phyloP scores from a whole-genome alignment of 345 rosid species.

The Gossypioides kirkii region DNA sequence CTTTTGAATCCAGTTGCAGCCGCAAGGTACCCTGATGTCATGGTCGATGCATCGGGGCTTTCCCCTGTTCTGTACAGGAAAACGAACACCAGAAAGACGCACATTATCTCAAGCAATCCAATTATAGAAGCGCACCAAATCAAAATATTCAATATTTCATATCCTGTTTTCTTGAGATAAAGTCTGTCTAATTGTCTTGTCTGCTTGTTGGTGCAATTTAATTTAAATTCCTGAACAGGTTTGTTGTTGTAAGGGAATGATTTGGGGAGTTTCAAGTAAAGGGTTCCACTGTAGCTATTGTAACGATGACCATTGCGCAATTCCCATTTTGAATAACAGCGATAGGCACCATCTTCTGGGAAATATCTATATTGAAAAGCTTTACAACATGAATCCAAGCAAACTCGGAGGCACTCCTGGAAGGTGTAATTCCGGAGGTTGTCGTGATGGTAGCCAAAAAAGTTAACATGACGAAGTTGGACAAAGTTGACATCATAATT shows the following conservation, averaged over 20 bases:
- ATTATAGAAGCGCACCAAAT: slow-evolving; percentile 25
- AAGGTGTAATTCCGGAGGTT: slow-evolving; percentile 12
- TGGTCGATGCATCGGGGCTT: neutral
- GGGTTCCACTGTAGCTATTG: neutral
- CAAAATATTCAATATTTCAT: slow-evolving; percentile 17
- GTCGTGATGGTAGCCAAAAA: slow-evolving; percentile 26
- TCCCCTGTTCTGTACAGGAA: slow-evolving; percentile 21
- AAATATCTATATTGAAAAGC: slow-evolving; percentile 21
- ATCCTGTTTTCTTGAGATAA: slow-evolving; percentile 4
- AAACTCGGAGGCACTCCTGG: slow-evolving; percentile 13
- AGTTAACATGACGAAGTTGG: slow-evolving; percentile 23
- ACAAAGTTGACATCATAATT: slow-evolving; percentile 11
- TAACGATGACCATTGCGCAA: slow-evolving; percentile 22
- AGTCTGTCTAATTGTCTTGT: slow-evolving; percentile 16
- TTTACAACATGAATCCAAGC: slow-evolving; percentile 25
- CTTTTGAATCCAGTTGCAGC: slow-evolving; percentile 24
- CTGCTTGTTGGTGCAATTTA: neutral
- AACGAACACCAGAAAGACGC: slow-evolving; percentile 20
- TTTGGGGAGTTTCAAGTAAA: slow-evolving; percentile 25
- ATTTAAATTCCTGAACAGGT: neutral
- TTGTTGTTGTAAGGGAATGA: neutral
- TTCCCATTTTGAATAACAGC: slow-evolving; percentile 20
- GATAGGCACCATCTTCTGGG: neutral
- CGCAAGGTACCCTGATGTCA: slow-evolving; percentile 12
- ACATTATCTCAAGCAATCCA: slow-evolving; percentile 27